Conservation (phyloP, 2,329 filamentous ascomycete genomes). For the Alternaria angustiovoidea region DNA sequence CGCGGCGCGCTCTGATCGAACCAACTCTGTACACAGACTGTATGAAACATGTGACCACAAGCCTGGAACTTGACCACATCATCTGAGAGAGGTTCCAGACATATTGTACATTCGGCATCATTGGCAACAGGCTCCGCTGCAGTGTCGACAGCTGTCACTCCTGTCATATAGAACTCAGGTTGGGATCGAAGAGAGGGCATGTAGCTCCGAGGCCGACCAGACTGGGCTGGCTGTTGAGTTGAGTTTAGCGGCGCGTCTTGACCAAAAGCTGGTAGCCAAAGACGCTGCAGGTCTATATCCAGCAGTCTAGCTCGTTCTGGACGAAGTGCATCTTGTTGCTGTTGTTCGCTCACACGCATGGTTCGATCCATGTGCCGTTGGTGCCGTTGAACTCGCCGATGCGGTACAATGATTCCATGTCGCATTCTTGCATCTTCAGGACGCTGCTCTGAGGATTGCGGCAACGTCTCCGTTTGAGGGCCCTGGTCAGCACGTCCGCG, state of each 20-base stretch:
- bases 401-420: not conserved
- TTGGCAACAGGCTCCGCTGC: not conserved
- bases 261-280: not conserved
- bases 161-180: constrained; percentile 17
- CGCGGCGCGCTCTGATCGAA: constrained; percentile 2
- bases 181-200: constrained; percentile 13
- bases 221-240: not conserved
- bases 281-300: not conserved
- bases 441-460: not conserved
- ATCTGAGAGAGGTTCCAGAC: not conserved
- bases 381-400: not conserved
- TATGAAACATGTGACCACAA: constrained; percentile 12
- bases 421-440: not conserved
- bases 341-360: not conserved
- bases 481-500: not conserved
- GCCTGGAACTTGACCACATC: constrained; percentile 8
- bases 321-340: not conserved
- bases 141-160: constrained; percentile 1
- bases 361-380: not conserved
- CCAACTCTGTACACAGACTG: constrained; percentile 9
- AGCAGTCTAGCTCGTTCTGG: not conserved
- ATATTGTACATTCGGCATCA: constrained; percentile 1
- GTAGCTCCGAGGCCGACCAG: not conserved
- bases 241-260: not conserved
- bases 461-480: not conserved